Evolutionary conservation across 768 basidiomycete species (phyloP).

Genomic region (Pholiota conissans): DNA sequence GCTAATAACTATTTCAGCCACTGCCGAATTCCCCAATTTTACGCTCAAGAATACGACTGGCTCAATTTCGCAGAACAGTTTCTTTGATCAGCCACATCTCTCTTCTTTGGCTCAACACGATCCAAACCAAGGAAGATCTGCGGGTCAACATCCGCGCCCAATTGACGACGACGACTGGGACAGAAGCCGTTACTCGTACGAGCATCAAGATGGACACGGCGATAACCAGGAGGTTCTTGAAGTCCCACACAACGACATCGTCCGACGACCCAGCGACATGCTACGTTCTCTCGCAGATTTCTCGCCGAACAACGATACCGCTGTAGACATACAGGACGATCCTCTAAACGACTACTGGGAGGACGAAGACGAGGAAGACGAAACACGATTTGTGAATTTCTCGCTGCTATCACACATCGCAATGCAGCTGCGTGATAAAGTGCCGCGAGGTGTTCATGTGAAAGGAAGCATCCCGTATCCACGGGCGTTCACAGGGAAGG

Average conservation of each 20-base stretch:
- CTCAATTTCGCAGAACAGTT: slow-evolving; percentile 13
- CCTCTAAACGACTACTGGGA: slow-evolving; percentile 57
- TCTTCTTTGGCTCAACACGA: slow-evolving; percentile 1
- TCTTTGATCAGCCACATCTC: slow-evolving; percentile 8
- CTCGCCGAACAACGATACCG: slow-evolving; percentile 16
- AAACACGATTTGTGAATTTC: slow-evolving; percentile 81
- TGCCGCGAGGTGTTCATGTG: slow-evolving; percentile 82
- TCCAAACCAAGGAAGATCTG: slow-evolving; percentile 12
- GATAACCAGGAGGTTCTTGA: slow-evolving; percentile 9
- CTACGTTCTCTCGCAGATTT: slow-evolving; percentile 35
- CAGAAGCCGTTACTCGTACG: not conserved
- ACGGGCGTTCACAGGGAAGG: slow-evolving; percentile 89
- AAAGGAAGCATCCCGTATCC: slow-evolving; percentile 94
- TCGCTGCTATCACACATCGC: slow-evolving; percentile 87
- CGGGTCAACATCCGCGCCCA: not conserved
- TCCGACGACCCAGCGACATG: slow-evolving; percentile 37
- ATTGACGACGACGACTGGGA: slow-evolving; percentile 19
- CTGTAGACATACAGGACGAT: slow-evolving; percentile 26
- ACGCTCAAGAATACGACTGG: slow-evolving; percentile 12
- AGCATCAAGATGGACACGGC: slow-evolving; percentile 14
- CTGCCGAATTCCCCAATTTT: slow-evolving; percentile 12
- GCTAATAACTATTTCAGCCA: slow-evolving; percentile 9
- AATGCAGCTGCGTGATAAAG: slow-evolving; percentile 85
- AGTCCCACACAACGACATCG: slow-evolving; percentile 15
- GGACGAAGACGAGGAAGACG: slow-evolving; percentile 55